These are phyloP conservation scores for Botrytis squamosa DNA, from an alignment of 2,329 filamentous ascomycete genomes.

Conservation along the genomic window DNA sequence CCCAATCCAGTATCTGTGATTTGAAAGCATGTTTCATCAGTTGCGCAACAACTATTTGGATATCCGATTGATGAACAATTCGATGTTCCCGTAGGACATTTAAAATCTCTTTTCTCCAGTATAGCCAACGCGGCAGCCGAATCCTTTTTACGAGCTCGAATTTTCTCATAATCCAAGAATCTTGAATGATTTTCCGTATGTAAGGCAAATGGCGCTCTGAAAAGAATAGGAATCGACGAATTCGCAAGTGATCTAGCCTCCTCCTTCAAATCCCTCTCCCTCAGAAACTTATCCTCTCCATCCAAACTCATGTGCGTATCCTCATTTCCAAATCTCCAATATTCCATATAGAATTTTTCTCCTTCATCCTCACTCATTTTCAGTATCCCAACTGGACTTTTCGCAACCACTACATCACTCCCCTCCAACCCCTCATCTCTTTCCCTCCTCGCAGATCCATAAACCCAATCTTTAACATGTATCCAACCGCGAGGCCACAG, in stretches of 20 bases:
- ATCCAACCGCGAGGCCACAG: conserved; percentile 49
- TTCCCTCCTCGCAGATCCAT: conserved; percentile 46
- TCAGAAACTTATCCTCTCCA: conserved; percentile 1
- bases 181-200: conserved; percentile 42
- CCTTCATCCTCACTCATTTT: conserved; percentile 70
- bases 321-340: conserved; percentile 46
- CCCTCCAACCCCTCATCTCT: conserved; percentile 43
- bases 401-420: conserved; percentile 41
- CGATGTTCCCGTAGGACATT: conserved; percentile 65
- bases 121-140: conserved; percentile 45
- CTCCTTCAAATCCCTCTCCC: conserved; percentile 30
- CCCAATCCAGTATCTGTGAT: conserved; percentile 63
- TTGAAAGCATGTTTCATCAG: conserved; percentile 63
- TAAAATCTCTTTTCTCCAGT: conserved; percentile 57
- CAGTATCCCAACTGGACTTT: conserved; percentile 59
- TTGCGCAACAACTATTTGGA: conserved; percentile 70
- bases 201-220: conserved; percentile 52
- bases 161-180: conserved; percentile 18
- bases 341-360: conserved; percentile 72
- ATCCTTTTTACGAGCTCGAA: conserved; percentile 25
- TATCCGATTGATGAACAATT: conserved; percentile 63
- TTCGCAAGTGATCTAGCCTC: conserved; percentile 32
- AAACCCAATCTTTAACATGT: conserved; percentile 48
- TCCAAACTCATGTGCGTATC: conserved; percentile 21
- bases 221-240: conserved; percentile 36